A percentile compares a stretch with the other conserved stretches of the same genome.
phyloP scores from a whole-genome alignment of 139 green algal genomes.

The Monoraphidium neglectum region DNA sequence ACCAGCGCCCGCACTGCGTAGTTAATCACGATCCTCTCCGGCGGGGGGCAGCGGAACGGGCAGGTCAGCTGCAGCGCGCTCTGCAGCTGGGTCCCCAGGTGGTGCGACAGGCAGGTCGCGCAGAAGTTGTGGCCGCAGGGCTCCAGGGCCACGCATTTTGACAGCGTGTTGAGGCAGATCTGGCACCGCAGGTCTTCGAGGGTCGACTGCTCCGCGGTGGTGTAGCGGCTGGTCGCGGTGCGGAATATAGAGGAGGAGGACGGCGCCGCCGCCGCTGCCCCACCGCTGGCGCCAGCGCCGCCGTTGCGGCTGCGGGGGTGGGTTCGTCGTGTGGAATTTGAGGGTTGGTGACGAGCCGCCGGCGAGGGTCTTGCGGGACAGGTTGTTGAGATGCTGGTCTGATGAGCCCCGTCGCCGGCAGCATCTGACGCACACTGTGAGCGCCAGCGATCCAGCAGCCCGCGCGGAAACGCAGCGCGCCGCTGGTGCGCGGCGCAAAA shows the following conservation, averaged over 20 bases:
- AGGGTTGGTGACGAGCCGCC: not conserved
- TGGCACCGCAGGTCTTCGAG: conserved; percentile 71
- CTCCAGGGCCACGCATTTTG: conserved; percentile 62
- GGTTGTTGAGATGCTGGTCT: not conserved
- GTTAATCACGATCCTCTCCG: conserved; percentile 64
- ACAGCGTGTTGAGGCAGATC: conserved; percentile 65
- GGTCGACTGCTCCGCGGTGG: conserved; percentile 54
- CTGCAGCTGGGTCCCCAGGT: conserved; percentile 60
- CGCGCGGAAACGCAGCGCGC: not conserved
- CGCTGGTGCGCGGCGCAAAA: too few relatives aligned
- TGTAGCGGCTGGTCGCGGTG: conserved; percentile 55
- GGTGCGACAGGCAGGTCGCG: conserved; percentile 61
- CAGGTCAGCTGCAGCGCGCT: conserved; percentile 40
- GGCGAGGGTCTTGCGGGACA: not conserved
- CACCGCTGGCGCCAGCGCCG: not conserved
- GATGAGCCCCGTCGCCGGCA: too few relatives aligned
- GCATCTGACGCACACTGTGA: too few relatives aligned
- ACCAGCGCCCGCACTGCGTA: conserved; percentile 54
- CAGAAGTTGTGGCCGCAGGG: conserved; percentile 80
- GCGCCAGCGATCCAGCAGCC: too few relatives aligned
- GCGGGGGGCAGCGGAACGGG: conserved; percentile 49
- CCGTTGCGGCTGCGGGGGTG: not conserved
- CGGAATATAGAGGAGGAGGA: conserved; percentile 20
- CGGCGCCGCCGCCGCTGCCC: too few relatives aligned
- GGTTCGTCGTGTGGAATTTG: not conserved